These are phyloP conservation scores for Chrysoporthe deuterocubensis DNA, from an alignment of 2,329 filamentous ascomycete species.

Conservation along the genomic window DNA sequence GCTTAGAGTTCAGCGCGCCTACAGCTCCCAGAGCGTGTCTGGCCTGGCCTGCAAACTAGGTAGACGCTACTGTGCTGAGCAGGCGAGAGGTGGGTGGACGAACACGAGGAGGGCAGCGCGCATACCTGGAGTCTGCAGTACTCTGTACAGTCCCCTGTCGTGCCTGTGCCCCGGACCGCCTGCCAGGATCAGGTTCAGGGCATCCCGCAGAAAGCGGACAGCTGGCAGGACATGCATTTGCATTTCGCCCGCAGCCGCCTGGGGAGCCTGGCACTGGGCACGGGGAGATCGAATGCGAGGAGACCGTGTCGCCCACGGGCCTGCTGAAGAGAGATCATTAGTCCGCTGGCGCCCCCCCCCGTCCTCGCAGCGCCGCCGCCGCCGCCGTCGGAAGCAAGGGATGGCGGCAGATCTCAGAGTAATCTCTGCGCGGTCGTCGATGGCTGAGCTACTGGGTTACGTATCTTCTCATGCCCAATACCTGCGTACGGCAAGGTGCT, in stretches of 20 bases:
- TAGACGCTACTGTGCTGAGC: no score
- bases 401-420: background rate
- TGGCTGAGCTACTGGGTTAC: background rate
- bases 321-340: background rate
- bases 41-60: background rate
- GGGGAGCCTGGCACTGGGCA: background rate
- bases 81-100: background rate
- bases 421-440: background rate
- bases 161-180: background rate
- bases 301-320: no score
- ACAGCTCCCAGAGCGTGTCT: background rate
- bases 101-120: conserved; percentile 2
- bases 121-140: background rate
- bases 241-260: background rate
- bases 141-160: background rate
- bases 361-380: background rate
- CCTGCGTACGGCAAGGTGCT: no score
- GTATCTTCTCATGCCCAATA: background rate
- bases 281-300: background rate
- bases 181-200: background rate
- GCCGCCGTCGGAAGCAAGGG: background rate
- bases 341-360: background rate
- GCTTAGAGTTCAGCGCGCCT: background rate
- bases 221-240: conserved; percentile 7
- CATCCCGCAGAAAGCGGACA: conserved; percentile 1